Evolutionary conservation across 495 filamentous ascomycete species (phyloP), one percentile per base, ranked within the genome.

Genomic region (Darksidea phi): DNA sequence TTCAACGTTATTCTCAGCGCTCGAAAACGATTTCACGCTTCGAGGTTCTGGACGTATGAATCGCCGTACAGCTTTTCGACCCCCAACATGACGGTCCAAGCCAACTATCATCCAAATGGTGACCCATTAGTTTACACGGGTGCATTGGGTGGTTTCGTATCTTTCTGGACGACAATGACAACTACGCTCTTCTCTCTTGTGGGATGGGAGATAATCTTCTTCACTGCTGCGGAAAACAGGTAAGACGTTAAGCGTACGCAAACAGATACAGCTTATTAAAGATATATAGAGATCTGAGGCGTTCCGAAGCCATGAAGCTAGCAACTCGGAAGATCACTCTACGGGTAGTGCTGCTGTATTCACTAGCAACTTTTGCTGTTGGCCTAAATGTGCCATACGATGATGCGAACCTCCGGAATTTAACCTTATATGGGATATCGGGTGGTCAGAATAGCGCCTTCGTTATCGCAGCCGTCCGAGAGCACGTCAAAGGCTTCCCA

Each of bases 241-340:
- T n/a, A n/a, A n/a, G n/a, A n/a, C n/a, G n/a, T n/a, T n/a, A n/a
- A n/a, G n/a, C n/a, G n/a, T n/a, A n/a, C n/a, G n/a, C n/a, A n/a
- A n/a, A n/a, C n/a, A n/a, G n/a, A n/a, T n/a, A n/a, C n/a, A n/a
- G n/a, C n/a, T n/a, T n/a, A n/a, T n/a, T n/a, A n/a, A n/a, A n/a
- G n/a, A n/a, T n/a, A n/a, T n/a, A n/a, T n/a, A 71, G 69, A 42
- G 64, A 73, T 12, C 71, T 79, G 0, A 59, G 69, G 4, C 68
- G 74, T 45, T 70, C 70, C 0, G 78, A 80, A 60, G 74, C 70
- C 43, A 76, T 80, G 66, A 80, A 80, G 54, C 72, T 80, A 67
- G 76, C 76, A 0, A 74, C 76, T 4, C 67, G 76, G 28, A 80
- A 80, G 53, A 75, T 77, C 48, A 71, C 70, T 23, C 59, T 79